Evolutionary conservation across 2,329 filamentous ascomycete genomes (phyloP).

Genomic region (Fusarium sp.): DNA sequence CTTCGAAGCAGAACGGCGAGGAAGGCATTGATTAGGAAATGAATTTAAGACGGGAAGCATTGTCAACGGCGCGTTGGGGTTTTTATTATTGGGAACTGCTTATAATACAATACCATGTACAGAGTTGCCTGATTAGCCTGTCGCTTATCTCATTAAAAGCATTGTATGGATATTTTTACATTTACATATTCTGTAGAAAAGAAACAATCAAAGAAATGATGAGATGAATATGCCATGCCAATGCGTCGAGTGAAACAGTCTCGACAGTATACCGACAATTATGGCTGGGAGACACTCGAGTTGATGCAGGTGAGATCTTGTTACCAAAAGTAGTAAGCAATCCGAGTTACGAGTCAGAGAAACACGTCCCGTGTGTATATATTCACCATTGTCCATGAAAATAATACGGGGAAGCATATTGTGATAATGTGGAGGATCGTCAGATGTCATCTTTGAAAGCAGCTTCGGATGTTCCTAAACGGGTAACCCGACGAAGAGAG

Average conservation of each 20-base stretch:
- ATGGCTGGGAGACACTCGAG: background rate
- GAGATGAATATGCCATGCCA: background rate
- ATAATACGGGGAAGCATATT: background rate
- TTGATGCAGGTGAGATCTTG: background rate
- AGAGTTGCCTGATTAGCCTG: constrained; percentile 3
- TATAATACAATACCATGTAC: constrained; percentile 29
- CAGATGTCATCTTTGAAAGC: background rate
- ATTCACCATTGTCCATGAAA: background rate
- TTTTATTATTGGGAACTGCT: constrained; percentile 17
- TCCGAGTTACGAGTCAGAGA: background rate
- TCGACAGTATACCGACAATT: background rate
- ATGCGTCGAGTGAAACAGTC: background rate
- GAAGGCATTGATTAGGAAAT: constrained; percentile 47
- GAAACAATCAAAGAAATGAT: constrained; percentile 20
- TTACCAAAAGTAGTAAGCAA: background rate
- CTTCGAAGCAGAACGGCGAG: constrained; percentile 72
- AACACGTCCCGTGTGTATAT: background rate
- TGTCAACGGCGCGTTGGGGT: constrained; percentile 25
- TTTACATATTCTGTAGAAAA: constrained; percentile 24
- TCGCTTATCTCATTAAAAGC: constrained; percentile 10
- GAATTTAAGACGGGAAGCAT: constrained; percentile 24
- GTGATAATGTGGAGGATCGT: constrained; percentile 25
- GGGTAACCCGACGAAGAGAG: constrained; percentile 23
- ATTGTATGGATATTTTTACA: constrained; percentile 10
- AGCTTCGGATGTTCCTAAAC: constrained; percentile 27